Percentiles rank a stretch among this genome's conserved stretches.
These are phyloP conservation scores for Globisporangium radiosum DNA, from an alignment of 352 stramenopile species.

Conservation along the genomic window DNA sequence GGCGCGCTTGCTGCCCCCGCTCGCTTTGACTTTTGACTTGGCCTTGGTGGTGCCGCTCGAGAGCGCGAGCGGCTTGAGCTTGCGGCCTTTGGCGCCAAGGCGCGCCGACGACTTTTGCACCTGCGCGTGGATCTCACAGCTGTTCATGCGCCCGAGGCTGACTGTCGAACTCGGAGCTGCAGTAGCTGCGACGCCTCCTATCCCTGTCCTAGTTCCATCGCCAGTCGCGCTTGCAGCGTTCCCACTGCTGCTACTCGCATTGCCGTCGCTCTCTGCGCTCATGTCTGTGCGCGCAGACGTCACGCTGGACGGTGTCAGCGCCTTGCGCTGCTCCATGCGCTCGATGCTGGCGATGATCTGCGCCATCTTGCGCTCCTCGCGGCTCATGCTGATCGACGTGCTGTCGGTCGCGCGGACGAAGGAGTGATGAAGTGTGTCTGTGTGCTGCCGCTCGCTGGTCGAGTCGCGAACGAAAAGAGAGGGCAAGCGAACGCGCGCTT, in stretches of 20 bases:
- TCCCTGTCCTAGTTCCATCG: neutral
- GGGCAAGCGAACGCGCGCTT: too few relatives aligned
- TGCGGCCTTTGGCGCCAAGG: constrained; percentile 25
- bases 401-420: too few relatives aligned
- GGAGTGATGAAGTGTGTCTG: too few relatives aligned
- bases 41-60: neutral
- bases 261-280: constrained; percentile 10
- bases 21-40: constrained; percentile 6
- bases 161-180: too few relatives aligned
- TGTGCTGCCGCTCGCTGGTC: too few relatives aligned
- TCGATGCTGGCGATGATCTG: constrained; percentile 77
- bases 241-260: constrained; percentile 15
- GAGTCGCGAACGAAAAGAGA: too few relatives aligned
- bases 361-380: constrained; percentile 73
- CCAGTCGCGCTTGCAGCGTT: neutral
- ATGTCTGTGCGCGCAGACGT: constrained; percentile 13
- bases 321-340: constrained; percentile 63
- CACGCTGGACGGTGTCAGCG: constrained; percentile 16
- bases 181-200: neutral
- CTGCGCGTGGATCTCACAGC: constrained; percentile 21
- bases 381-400: constrained; percentile 30
- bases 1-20: constrained; percentile 9
- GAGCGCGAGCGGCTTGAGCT: constrained; percentile 29
- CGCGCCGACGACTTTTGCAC: constrained; percentile 13
- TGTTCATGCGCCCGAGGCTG: constrained; percentile 12